These are phyloP conservation scores for Psilocybe cubensis DNA, from an alignment of 768 basidiomycete species.

Conservation along the genomic window DNA sequence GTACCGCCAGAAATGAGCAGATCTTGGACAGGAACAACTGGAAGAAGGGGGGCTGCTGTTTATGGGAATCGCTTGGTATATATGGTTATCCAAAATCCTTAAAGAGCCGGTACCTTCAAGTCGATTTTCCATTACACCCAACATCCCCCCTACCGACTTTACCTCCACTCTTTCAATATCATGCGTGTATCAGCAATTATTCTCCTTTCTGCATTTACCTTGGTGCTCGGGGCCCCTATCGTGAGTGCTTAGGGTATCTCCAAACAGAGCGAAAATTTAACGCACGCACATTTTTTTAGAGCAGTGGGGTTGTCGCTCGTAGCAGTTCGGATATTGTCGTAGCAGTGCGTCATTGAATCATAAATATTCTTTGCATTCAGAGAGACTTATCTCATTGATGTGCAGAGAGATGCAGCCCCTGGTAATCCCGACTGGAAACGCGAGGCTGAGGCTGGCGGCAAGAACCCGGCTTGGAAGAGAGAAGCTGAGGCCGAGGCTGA, in stretches of 20 bases:
- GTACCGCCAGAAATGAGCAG: constrained; percentile 24
- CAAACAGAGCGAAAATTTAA: background rate
- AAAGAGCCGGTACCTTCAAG: constrained; percentile 18
- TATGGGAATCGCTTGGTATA: constrained; percentile 21
- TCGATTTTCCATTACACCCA: constrained; percentile 16
- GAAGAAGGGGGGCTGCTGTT: constrained; percentile 22
- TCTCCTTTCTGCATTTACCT: constrained; percentile 25
- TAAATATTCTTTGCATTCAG: background rate
- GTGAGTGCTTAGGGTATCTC: constrained; percentile 20
- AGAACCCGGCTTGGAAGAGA: constrained; percentile 6
- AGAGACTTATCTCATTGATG: too few relatives aligned
- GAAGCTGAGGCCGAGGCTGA: constrained; percentile 14
- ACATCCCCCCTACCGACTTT: constrained; percentile 11
- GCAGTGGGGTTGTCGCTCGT: constrained; percentile 17
- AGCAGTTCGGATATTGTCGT: constrained; percentile 4
- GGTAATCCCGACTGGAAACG: constrained; percentile 15
- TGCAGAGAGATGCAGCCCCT: constrained; percentile 14
- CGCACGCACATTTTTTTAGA: constrained; percentile 10
- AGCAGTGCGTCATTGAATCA: constrained; percentile 19
- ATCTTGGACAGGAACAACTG: constrained; percentile 20
- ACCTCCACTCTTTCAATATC: constrained; percentile 12
- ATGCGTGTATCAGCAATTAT: constrained; percentile 33
- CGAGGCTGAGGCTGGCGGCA: constrained; percentile 15
- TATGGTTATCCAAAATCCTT: constrained; percentile 17
- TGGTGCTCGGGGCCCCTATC: constrained; percentile 25